phyloP scores from a whole-genome alignment of 805 yeast genomes.

The Saccharomyces kudriavzevii region DNA sequence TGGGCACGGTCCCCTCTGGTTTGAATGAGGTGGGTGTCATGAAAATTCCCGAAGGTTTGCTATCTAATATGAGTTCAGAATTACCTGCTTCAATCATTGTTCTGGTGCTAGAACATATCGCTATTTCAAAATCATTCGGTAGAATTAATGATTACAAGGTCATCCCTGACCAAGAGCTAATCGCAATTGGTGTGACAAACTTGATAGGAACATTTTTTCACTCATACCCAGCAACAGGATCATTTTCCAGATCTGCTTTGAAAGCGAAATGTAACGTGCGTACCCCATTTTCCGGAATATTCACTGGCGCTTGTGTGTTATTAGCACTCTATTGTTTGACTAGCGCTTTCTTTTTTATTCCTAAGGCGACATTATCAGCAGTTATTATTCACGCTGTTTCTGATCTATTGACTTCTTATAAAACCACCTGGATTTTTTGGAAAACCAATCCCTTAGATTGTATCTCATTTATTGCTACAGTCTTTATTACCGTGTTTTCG shows the following conservation, averaged over 20 bases:
- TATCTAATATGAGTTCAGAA: conserved; percentile 58
- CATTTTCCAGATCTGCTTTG: conserved; percentile 88
- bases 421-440: conserved; percentile 62
- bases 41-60: conserved; percentile 52
- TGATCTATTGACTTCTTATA: conserved; percentile 68
- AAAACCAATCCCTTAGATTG: conserved; percentile 65
- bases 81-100: conserved; percentile 84
- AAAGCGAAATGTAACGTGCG: conserved; percentile 93
- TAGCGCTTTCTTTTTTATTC: conserved; percentile 76
- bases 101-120: conserved; percentile 81
- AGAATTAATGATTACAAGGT: conserved; percentile 85
- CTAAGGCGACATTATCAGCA: conserved; percentile 80
- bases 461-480: conserved; percentile 63
- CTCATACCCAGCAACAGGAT: conserved; percentile 94
- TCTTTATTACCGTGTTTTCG: conserved; percentile 66
- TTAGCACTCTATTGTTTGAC: conserved; percentile 82
- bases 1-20: conserved; percentile 80
- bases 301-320: conserved; percentile 82
- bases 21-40: conserved; percentile 68
- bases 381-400: conserved; percentile 90
- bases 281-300: conserved; percentile 87
- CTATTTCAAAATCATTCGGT: conserved; percentile 89
- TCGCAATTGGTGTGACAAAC: conserved; percentile 90
- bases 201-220: conserved; percentile 84
- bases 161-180: conserved; percentile 85